Evolutionary conservation across 1,139 yeast species (phyloP), one percentile per base, ranked within the genome.

Genomic region (Blastobotrys buckinghamii): DNA sequence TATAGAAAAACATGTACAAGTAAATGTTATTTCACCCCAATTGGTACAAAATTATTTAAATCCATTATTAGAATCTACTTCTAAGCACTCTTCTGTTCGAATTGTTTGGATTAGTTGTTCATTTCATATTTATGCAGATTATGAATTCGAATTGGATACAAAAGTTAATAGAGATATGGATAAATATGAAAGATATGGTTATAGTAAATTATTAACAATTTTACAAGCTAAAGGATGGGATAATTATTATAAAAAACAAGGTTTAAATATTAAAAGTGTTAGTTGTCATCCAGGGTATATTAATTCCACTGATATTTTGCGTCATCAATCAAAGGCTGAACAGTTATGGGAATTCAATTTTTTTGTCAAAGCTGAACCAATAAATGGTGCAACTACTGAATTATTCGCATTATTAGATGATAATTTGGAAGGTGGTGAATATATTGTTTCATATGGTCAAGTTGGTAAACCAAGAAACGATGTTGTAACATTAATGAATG

Each of bases 1-100:
- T 13, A 69, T 66, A 51, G 82, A 79, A 50, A 58, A 67, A 39
- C 78, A 75, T 56, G 66, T 76, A 45, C 82, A 80, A 7, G 70
- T 74, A 29, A 79, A 79, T 55, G 74, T 64, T 12, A 52, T 78
- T 47, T 83, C 78, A 2, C 77, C 78, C 22, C 77, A 71, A 50
- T 59, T 78, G 45, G 60, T 79, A 22, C 76, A 77, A 55, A 69
- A 72, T 50, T 65, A 70, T 40, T 63, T 79, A 13, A 75, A 73
- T 46, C 76, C 77, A 10, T 48, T 71, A 7, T 59, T 79, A 37
- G 56, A 70, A 30, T 63, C 63, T 33, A 64, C 74, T 2, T 68
- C 74, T 27, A 46, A 55, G 50, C 41, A 50, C 1, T 52, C 51
- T 39, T 41, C 54, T 4, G 60, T 57, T 12, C 49, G 81, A 55